Percentiles rank a stretch among this genome's conserved stretches.
Evolutionary conservation across 169 alveolate genomes (phyloP).

Genomic region (Plasmodium yoelii): DNA sequence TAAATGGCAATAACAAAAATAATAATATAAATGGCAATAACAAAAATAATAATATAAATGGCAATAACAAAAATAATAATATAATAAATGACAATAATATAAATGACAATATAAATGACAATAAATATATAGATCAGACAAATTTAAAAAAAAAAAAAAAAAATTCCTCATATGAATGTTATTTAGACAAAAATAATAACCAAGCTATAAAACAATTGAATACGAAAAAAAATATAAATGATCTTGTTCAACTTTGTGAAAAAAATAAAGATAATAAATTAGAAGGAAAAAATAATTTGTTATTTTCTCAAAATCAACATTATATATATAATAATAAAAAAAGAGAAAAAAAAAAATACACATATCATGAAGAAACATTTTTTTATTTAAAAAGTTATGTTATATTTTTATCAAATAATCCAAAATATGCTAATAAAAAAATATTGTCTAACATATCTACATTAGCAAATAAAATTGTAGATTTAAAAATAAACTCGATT

Average conservation of each 20-base stretch:
- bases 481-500: neutral
- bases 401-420: constrained; percentile 40
- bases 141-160: too few species aligned
- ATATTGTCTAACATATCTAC: constrained; percentile 23
- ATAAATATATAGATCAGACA: neutral
- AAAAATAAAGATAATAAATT: neutral
- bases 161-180: too few species aligned
- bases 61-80: too few species aligned
- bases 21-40: too few species aligned
- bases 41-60: too few species aligned
- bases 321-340: too few species aligned
- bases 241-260: neutral
- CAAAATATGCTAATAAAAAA: constrained; percentile 25
- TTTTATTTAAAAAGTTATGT: constrained; percentile 33
- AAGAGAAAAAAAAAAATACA: neutral
- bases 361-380: constrained; percentile 9
- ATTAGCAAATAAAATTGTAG: constrained; percentile 25
- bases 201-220: neutral
- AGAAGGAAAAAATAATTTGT: neutral
- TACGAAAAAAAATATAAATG: neutral
- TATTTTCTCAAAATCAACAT: neutral
- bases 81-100: too few species aligned
- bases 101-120: too few species aligned
- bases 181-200: neutral
- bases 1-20: too few species aligned